A percentile compares a stretch with the other conserved stretches of the same genome.
Evolutionary conservation across 208 protist genomes (phyloP).

Genomic region (Crithidia fasciculata): DNA sequence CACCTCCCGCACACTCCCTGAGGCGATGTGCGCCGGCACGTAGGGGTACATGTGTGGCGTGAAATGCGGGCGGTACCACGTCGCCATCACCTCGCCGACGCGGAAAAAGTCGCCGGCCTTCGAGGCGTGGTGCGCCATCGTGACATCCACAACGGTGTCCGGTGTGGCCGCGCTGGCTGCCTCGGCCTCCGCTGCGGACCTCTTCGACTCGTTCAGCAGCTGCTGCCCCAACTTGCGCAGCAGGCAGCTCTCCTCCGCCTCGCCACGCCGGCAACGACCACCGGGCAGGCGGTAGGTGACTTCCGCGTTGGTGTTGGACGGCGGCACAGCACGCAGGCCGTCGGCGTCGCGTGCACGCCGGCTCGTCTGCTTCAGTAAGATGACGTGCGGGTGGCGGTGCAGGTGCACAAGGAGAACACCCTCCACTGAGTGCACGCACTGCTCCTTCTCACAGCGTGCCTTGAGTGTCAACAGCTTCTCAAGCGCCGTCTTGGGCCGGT

Average conservation of each 20-base stretch:
- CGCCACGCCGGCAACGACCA: conserved; percentile 73
- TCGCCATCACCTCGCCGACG: conserved; percentile 75
- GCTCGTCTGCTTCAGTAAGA: conserved; percentile 76
- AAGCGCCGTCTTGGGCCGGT: conserved; percentile 65
- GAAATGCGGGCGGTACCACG: conserved; percentile 89
- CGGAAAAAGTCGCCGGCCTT: conserved; percentile 61
- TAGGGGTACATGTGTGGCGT: conserved; percentile 93
- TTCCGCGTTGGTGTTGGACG: conserved; percentile 45
- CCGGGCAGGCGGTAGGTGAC: conserved; percentile 76
- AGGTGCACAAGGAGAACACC: conserved; percentile 91
- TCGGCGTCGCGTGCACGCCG: conserved; percentile 21
- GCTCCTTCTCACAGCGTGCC: conserved; percentile 79
- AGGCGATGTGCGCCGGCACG: conserved; percentile 86
- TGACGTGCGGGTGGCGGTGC: conserved; percentile 93
- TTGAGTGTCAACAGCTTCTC: conserved; percentile 88
- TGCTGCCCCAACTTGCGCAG: conserved; percentile 78
- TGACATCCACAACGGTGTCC: conserved; percentile 59
- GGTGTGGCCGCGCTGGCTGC: conserved; percentile 16
- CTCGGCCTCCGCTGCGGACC: conserved; percentile 4
- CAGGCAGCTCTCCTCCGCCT: conserved; percentile 73
- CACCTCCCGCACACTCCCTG: conserved; percentile 79
- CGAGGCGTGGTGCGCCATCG: conserved; percentile 29
- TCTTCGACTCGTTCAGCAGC: conserved; percentile 70
- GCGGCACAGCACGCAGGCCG: conserved; percentile 33
- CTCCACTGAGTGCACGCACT: conserved; percentile 88